A percentile compares a stretch with the other conserved stretches of the same genome.
Conservation (phyloP, 768 basidiomycete genomes). For the Hygrocybe coccinea region DNA sequence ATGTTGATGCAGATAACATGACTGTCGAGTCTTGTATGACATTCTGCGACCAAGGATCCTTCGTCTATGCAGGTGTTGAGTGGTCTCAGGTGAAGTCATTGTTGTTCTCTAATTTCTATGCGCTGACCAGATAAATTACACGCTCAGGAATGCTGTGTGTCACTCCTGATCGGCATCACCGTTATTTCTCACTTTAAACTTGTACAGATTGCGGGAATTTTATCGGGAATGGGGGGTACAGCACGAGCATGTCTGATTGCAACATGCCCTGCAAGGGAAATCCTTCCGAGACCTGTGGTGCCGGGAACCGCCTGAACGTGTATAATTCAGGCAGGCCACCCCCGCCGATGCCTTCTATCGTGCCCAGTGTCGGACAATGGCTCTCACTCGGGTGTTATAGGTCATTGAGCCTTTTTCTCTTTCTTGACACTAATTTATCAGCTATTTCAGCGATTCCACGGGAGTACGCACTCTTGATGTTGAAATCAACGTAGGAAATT, state of each 20-base stretch:
- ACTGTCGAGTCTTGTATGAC: constrained; percentile 51
- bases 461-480: constrained; percentile 39
- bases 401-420: constrained; percentile 31
- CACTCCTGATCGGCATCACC: constrained; percentile 47
- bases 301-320: constrained; percentile 52
- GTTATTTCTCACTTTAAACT: constrained; percentile 4
- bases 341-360: constrained; percentile 50
- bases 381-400: constrained; percentile 69
- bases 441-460: constrained; percentile 43
- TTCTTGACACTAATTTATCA: constrained; percentile 22
- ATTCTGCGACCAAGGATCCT: constrained; percentile 45
- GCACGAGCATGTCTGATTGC: constrained; percentile 49
- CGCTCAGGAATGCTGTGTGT: constrained; percentile 52
- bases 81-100: constrained; percentile 36
- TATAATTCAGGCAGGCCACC: constrained; percentile 59
- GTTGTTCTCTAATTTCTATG: constrained; percentile 8
- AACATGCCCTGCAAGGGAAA: constrained; percentile 59
- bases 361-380: constrained; percentile 59
- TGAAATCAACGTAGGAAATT: constrained; percentile 34
- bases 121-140: background rate
- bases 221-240: constrained; percentile 43
- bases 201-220: constrained; percentile 58
- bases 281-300: constrained; percentile 55
- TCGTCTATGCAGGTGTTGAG: constrained; percentile 67
- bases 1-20: constrained; percentile 48